Percentiles rank a stretch among this genome's conserved stretches.
phyloP scores from a whole-genome alignment of 2,329 filamentous ascomycete species.

The Sporothrix globosa region DNA sequence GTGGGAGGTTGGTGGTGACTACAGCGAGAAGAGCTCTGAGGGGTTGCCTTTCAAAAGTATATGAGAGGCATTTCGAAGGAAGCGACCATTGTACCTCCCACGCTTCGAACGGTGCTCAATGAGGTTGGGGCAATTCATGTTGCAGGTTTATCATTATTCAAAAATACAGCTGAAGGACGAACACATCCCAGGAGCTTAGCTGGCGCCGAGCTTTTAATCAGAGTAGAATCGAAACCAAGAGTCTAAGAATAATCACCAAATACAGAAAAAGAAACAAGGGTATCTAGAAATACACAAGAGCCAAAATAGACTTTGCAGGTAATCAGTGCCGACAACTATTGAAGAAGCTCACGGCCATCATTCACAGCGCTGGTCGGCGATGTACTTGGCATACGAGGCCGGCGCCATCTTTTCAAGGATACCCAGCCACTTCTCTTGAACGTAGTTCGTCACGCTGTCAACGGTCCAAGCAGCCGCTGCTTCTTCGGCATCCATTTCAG shows the following conservation, averaged over 20 bases:
- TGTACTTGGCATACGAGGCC: not conserved
- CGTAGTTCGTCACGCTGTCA: constrained; percentile 49
- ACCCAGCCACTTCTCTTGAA: constrained; percentile 45
- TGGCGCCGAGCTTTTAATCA: not conserved
- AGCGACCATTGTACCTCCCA: too few species aligned
- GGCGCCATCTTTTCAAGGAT: constrained; percentile 39
- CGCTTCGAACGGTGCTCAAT: too few species aligned
- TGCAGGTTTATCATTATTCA: constrained; percentile 3
- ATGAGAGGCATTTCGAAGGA: too few species aligned
- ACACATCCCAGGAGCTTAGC: not conserved
- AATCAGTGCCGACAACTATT: not conserved
- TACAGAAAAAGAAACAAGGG: not conserved
- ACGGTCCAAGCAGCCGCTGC: constrained; percentile 47
- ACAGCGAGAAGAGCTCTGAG: not conserved
- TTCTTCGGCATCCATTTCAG: not conserved
- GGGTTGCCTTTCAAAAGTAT: not conserved
- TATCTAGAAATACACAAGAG: not conserved
- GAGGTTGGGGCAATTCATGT: not conserved
- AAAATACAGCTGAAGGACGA: not conserved
- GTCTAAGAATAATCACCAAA: not conserved
- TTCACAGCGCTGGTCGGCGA: not conserved
- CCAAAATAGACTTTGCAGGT: not conserved
- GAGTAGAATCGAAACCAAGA: not conserved
- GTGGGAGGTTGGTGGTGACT: constrained; percentile 29
- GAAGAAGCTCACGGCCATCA: not conserved